Evolutionary conservation across 208 protist species (phyloP).

Genomic region (Angomonas deanei): DNA sequence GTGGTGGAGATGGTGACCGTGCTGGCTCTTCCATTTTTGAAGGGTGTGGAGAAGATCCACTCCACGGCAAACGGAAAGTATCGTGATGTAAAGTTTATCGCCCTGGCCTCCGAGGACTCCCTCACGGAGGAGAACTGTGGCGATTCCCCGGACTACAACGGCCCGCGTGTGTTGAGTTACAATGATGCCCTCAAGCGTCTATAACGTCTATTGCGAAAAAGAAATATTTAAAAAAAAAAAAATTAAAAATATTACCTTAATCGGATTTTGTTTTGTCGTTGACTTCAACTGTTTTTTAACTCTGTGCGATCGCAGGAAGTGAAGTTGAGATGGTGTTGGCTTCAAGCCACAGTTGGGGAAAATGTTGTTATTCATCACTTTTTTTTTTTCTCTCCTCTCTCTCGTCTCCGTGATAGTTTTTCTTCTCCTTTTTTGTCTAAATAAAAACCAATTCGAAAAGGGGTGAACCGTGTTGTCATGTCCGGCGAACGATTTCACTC

Average conservation of each 20-base stretch:
- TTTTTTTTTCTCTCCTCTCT: too few species aligned
- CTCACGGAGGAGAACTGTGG: conserved; percentile 77
- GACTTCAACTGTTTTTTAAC: neutral
- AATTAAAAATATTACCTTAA: conserved; percentile 4
- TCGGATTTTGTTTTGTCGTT: neutral
- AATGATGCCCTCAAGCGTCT: conserved; percentile 26
- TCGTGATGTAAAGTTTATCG: conserved; percentile 63
- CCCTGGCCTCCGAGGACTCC: conserved; percentile 46
- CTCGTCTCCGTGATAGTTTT: too few species aligned
- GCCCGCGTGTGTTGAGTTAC: conserved; percentile 64
- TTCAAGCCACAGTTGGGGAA: too few species aligned
- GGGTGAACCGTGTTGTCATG: too few species aligned
- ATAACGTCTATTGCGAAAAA: conserved; percentile 7
- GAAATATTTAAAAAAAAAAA: conserved; percentile 7
- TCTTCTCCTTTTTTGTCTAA: too few species aligned
- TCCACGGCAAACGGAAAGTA: conserved; percentile 48
- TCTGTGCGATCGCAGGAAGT: neutral
- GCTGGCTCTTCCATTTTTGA: conserved; percentile 53
- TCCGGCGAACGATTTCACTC: neutral
- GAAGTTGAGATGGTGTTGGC: too few species aligned
- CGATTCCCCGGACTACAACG: conserved; percentile 52
- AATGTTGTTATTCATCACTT: too few species aligned
- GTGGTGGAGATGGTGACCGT: conserved; percentile 67
- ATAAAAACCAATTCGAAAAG: too few species aligned
- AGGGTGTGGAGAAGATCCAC: conserved; percentile 71